Percentiles rank a stretch among this genome's conserved stretches.
phyloP scores from a whole-genome alignment of 2,329 filamentous ascomycete species.

The Rhinocladiella mackenziei region DNA sequence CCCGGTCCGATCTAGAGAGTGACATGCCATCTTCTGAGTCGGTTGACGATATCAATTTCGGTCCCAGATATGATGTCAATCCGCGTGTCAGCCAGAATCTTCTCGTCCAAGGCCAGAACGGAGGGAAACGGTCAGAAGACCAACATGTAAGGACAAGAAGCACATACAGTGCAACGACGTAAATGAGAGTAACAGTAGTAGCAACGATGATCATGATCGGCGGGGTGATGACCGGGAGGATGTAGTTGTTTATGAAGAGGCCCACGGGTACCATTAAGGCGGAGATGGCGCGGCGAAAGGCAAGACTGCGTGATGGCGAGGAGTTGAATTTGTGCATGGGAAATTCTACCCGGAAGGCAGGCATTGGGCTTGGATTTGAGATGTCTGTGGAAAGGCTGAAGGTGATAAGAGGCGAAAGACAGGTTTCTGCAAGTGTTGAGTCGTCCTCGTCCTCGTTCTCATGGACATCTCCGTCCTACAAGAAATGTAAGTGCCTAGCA shows the following conservation, averaged over 20 bases:
- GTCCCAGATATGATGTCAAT: neutral
- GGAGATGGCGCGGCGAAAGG: conserved; percentile 4
- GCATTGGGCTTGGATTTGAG: neutral
- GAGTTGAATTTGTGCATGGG: conserved; percentile 1
- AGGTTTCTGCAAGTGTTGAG: too few species aligned
- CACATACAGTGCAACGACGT: conserved; percentile 2
- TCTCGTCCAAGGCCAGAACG: conserved; percentile 40
- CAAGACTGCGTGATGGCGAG: conserved; percentile 10
- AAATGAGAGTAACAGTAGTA: neutral
- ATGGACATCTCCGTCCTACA: neutral
- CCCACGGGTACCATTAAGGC: conserved; percentile 5
- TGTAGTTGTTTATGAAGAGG: neutral
- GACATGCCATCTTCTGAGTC: neutral
- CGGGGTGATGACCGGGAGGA: neutral
- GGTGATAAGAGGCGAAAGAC: too few species aligned
- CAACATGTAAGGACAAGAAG: conserved; percentile 10
- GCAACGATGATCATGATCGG: neutral
- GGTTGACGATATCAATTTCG: neutral
- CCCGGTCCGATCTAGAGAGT: neutral
- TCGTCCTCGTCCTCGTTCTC: neutral
- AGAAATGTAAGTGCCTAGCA: neutral
- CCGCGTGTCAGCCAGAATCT: conserved; percentile 29
- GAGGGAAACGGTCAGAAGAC: conserved; percentile 7
- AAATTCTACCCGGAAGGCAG: conserved; percentile 1
- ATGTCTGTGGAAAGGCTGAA: neutral